Evolutionary conservation across 768 basidiomycete genomes (phyloP), one percentile per base, ranked within the genome.

Genomic region (Russula brevipes): DNA sequence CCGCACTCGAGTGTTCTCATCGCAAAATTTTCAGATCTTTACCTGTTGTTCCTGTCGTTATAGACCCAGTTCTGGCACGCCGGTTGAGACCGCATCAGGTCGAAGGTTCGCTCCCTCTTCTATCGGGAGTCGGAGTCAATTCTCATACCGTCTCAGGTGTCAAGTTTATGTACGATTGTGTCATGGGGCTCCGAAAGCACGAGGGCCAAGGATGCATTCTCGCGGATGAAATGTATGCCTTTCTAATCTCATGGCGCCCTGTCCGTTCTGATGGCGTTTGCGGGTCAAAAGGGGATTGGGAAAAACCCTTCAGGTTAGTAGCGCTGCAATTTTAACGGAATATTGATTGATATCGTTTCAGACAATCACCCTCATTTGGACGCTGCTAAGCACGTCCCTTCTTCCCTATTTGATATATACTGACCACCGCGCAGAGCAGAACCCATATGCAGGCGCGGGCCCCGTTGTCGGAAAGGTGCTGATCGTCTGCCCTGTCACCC

Each of bases 181-280:
- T 95, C 17, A 98, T 98, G 94, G 95, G 94, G 10, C 77, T 97
- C 70, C 82, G 91, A 58, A 89, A 86, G 72, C 91, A 93, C 65
- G 93, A 95, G 73, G 90, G 93, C 1, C 85, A 91, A 71, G 96
- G 96, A 1, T 95, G 93, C 69, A 97, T 99, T 67, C 81, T 99
- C 39, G 97, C 96, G 2, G 97, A 99, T 74, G 97, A 98, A 70
- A 96, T 97, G 94, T 92, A 65, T 39, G 74, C 56, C 52, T 12
- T 30, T 42, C 39, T 33, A 53, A 24, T 45, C 42, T 57, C 50
- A 12, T 61, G 10, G 45, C 35, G 36, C 58, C 55, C 53, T 59
- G 58, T 7, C 51, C n/a, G 17, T 53, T 39, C 33, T 57, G 38
- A 45, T 47, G 16, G 30, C 57, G 35, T 24, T 61, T 72, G 35